Percentiles rank a stretch among this genome's conserved stretches.
Conservation (phyloP, 2,329 filamentous ascomycete species). For the Curvularia verruculosa region DNA sequence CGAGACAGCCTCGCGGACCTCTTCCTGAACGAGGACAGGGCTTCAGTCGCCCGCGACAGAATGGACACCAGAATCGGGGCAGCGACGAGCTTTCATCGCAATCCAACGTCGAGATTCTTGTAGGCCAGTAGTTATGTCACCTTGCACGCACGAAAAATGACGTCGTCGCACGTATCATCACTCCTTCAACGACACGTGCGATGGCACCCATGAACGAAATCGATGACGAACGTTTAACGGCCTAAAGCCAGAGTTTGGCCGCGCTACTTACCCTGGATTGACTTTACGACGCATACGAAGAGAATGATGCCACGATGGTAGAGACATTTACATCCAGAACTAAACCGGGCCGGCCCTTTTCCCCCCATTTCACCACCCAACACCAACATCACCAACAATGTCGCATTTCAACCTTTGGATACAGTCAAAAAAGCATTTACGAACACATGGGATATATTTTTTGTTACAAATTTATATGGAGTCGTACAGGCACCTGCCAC, state of each 20-base stretch:
- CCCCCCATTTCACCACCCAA: slow-evolving; percentile 30
- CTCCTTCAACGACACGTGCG: slow-evolving; percentile 33
- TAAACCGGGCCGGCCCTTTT: slow-evolving; percentile 39
- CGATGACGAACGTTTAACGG: slow-evolving; percentile 44
- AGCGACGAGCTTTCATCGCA: slow-evolving; percentile 68
- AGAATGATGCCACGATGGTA: slow-evolving; percentile 51
- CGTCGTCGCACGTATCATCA: slow-evolving; percentile 30
- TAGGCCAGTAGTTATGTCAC: slow-evolving; percentile 58
- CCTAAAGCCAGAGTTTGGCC: slow-evolving; percentile 35
- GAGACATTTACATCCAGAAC: slow-evolving; percentile 44
- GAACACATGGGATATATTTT: slow-evolving; percentile 37
- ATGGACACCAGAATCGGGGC: slow-evolving; percentile 66
- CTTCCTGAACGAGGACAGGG: slow-evolving; percentile 64
- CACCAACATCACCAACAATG: slow-evolving; percentile 11
- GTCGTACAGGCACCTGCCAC: slow-evolving; percentile 1
- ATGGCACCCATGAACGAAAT: slow-evolving; percentile 37
- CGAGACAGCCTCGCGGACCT: slow-evolving; percentile 67
- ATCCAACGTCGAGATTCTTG: slow-evolving; percentile 67
- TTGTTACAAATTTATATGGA: slow-evolving; percentile 10
- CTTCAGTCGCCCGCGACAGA: slow-evolving; percentile 62
- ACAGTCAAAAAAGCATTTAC: slow-evolving; percentile 43
- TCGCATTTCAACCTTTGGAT: slow-evolving; percentile 28
- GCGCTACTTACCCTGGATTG: slow-evolving; percentile 35
- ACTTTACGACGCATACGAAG: slow-evolving; percentile 50
- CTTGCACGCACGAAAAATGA: slow-evolving; percentile 20